These are phyloP conservation scores for Immersiella caudata DNA, from an alignment of 495 filamentous ascomycete species.

Conservation along the genomic window DNA sequence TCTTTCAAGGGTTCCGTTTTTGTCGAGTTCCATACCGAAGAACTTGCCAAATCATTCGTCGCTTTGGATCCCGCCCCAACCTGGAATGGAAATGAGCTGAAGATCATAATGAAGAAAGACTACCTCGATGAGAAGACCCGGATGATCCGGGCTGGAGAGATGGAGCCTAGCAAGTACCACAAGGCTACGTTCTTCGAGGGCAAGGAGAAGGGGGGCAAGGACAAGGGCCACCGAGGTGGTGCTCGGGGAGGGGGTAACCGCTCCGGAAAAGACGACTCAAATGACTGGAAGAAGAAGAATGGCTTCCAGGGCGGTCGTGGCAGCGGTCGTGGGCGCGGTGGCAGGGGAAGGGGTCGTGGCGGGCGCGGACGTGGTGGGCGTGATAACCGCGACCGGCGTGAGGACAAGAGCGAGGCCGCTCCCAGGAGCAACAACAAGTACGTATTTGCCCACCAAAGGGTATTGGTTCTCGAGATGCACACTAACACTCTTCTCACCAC, in stretches of 20 bases:
- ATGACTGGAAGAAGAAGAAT: conserved; percentile 64
- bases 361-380: conserved; percentile 25
- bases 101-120: conserved; percentile 82
- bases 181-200: conserved; percentile 40
- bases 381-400: conserved; percentile 31
- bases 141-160: conserved; percentile 72
- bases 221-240: conserved; percentile 38
- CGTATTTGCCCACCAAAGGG: conserved; percentile 8
- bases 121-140: conserved; percentile 78
- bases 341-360: conserved; percentile 42
- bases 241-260: conserved; percentile 35
- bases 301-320: conserved; percentile 48
- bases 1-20: conserved; percentile 93
- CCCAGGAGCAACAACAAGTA: conserved; percentile 11
- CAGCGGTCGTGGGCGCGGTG: conserved; percentile 46
- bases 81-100: conserved; percentile 72
- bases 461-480: not conserved
- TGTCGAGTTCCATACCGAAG: conserved; percentile 81
- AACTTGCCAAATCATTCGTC: conserved; percentile 76
- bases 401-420: conserved; percentile 27
- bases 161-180: conserved; percentile 53
- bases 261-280: conserved; percentile 43
- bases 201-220: conserved; percentile 40
- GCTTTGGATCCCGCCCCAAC: conserved; percentile 77
- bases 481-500: conserved; percentile 29